Evolutionary conservation across 805 yeast genomes (phyloP).

Genomic region (Hermanozyma aechmeae): DNA sequence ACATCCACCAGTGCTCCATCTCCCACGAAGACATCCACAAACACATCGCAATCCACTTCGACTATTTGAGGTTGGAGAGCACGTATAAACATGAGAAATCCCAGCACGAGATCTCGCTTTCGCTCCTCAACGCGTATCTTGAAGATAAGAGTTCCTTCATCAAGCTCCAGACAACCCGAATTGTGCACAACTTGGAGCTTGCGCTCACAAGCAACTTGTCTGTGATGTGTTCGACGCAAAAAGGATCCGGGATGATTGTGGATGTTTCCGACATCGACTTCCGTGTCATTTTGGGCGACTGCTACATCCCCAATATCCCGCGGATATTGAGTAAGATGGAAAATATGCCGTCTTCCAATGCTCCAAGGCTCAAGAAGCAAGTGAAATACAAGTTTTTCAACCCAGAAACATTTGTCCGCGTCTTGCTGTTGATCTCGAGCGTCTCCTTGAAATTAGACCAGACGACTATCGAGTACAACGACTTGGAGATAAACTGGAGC

Average conservation of each 20-base stretch:
- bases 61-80: slow-evolving; percentile 7
- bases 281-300: slow-evolving; percentile 2
- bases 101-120: slow-evolving; percentile 1
- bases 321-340: slow-evolving; percentile 2
- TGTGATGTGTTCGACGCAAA: slow-evolving; percentile 3
- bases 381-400: background rate
- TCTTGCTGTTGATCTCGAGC: background rate
- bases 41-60: slow-evolving; percentile 7
- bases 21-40: slow-evolving; percentile 6
- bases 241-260: background rate
- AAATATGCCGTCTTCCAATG: no score
- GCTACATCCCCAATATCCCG: slow-evolving; percentile 5
- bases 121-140: slow-evolving; percentile 7
- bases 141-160: slow-evolving; percentile 1
- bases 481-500: slow-evolving; percentile 9
- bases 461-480: slow-evolving; percentile 11
- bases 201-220: slow-evolving; percentile 2
- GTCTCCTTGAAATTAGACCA: slow-evolving; percentile 15
- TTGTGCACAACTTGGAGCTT: slow-evolving; percentile 8
- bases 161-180: slow-evolving; percentile 1
- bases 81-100: slow-evolving; percentile 1
- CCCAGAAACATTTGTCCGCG: background rate
- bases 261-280: slow-evolving; percentile 4
- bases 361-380: background rate
- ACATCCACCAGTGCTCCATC: slow-evolving; percentile 6